phyloP scores from a whole-genome alignment of 768 basidiomycete genomes.

The Trametes gibbosa region DNA sequence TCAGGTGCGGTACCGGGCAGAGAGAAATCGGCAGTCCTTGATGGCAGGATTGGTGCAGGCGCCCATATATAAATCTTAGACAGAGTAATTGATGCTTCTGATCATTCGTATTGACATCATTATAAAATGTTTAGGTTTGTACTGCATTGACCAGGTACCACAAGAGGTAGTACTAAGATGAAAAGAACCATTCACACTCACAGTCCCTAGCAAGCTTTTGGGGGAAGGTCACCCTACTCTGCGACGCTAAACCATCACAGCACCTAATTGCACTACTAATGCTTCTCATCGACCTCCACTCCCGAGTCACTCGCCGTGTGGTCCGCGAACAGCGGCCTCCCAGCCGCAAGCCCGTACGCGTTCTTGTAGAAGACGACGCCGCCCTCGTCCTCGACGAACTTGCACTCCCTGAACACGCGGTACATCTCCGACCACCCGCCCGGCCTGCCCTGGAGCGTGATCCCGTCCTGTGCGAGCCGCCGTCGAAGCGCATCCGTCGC shows the following conservation, averaged over 20 bases:
- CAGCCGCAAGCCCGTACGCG: conserved; percentile 69
- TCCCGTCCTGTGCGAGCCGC: conserved; percentile 56
- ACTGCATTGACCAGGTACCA: too few species aligned
- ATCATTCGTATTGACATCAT: too few species aligned
- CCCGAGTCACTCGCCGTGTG: conserved; percentile 62
- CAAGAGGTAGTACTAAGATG: too few species aligned
- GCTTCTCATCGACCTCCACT: conserved; percentile 46
- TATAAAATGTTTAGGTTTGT: too few species aligned
- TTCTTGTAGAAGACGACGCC: conserved; percentile 93
- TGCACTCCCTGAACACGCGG: conserved; percentile 77
- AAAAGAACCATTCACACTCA: too few species aligned
- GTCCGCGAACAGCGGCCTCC: conserved; percentile 65
- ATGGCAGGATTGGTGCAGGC: neutral
- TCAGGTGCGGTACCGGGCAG: neutral
- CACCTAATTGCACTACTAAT: conserved; percentile 22
- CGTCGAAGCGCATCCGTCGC: conserved; percentile 82
- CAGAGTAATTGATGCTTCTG: too few species aligned
- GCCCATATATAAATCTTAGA: too few species aligned
- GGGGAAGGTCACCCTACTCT: too few species aligned
- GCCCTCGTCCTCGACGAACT: conserved; percentile 94
- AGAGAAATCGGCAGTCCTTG: neutral
- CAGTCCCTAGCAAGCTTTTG: too few species aligned
- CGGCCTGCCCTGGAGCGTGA: conserved; percentile 67
- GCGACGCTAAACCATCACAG: too few species aligned
- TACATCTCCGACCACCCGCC: conserved; percentile 80